Conservation (phyloP, 495 filamentous ascomycete genomes). For the Immersiella caudata region DNA sequence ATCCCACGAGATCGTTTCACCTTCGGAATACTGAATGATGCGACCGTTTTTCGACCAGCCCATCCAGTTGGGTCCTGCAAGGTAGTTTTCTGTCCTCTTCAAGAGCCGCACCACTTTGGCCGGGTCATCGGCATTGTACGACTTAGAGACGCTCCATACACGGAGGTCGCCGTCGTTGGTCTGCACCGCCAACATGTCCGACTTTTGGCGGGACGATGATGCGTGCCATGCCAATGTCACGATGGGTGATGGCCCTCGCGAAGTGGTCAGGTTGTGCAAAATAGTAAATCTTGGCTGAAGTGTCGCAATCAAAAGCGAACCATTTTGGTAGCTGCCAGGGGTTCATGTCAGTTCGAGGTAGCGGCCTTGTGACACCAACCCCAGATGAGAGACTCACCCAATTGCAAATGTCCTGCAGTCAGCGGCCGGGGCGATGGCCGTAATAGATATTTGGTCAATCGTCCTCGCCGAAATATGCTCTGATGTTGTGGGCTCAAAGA, state of each 20-base stretch:
- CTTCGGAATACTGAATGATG: constrained; percentile 89
- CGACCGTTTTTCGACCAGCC: constrained; percentile 97
- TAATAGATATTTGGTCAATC: constrained; percentile 88
- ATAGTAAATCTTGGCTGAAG: constrained; percentile 94
- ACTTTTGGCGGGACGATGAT: constrained; percentile 94
- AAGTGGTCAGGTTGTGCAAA: constrained; percentile 85
- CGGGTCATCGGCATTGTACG: constrained; percentile 70
- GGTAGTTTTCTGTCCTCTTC: constrained; percentile 73
- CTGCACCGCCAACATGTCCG: constrained; percentile 96
- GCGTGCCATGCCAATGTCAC: constrained; percentile 94
- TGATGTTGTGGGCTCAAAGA: constrained; percentile 91
- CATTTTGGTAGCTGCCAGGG: constrained; percentile 79
- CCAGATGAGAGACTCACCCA: constrained; percentile 62
- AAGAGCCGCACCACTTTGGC: constrained; percentile 85
- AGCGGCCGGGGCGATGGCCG: constrained; percentile 83
- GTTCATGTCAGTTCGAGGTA: constrained; percentile 24
- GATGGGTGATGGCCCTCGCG: constrained; percentile 81
- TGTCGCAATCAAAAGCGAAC: constrained; percentile 86
- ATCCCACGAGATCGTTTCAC: constrained; percentile 93
- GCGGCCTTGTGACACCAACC: constrained; percentile 8
- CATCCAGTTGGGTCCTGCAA: constrained; percentile 88
- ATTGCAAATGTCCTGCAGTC: constrained; percentile 97
- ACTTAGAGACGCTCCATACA: constrained; percentile 96
- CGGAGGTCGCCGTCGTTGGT: constrained; percentile 88
- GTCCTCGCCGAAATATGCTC: constrained; percentile 93